Evolutionary conservation across 805 yeast genomes (phyloP), one percentile per base, ranked within the genome.

Genomic region (Brettanomyces anomalus): DNA sequence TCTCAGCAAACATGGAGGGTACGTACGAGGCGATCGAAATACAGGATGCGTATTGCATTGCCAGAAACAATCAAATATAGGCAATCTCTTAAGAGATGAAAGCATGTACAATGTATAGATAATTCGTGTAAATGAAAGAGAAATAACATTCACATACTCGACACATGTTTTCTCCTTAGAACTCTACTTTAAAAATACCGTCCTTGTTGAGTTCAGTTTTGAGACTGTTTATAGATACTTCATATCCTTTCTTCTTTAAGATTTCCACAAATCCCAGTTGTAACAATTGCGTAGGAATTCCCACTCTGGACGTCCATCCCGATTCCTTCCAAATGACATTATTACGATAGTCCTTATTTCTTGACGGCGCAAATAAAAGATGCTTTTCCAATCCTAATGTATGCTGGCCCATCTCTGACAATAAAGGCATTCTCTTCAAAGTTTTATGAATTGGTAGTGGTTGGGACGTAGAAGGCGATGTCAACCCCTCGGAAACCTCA

Each of bases 11-110:
- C 51, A 65, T 86, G 49, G 96, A 89, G 60, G 99, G 99, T 37
- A 82, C 86, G 3, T 93, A 93, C 57, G 96, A 89, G 61, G 97
- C 97, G 5, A 74, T 87, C 36, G 88, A 82, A 56, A 77, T 93
- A n/a, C 76, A 77, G 37, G 99, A 93, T 64, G 82, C 85, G 7
- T 83, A 67, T 61, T 93, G 99, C 69, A 47, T 57, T 37, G 68
- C 68, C 10, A 61, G 60, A 48, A 64, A 61, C 34, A 58, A 55
- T 33, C 52, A 50, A n/a, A 44, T 37, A n/a, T 42, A 21, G 33
- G 15, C 31, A 31, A 20, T 15, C n/a, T n/a, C n/a, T n/a, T n/a
- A n/a, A n/a, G n/a, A n/a, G n/a, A 7, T 11, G 37, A 15, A 35
- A 18, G 15, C 21, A 3, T 35, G 15, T 35, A 20, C 15, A 15